A percentile compares a stretch with the other conserved stretches of the same genome.
Evolutionary conservation across 148 eudicot genomes (phyloP).

Genomic region (Chenopodium formosanum): DNA sequence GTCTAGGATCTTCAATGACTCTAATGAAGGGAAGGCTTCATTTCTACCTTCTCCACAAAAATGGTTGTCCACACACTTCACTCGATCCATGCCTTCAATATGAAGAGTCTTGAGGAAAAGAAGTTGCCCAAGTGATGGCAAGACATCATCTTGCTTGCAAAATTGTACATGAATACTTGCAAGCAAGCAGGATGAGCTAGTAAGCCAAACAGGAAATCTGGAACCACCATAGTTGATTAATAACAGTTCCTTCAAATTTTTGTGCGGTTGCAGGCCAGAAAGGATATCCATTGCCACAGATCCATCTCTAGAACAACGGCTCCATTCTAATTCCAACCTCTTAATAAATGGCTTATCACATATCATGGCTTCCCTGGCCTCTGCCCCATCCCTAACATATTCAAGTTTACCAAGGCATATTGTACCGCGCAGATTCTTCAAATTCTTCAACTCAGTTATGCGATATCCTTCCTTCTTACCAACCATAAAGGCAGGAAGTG

Average conservation of each 20-base stretch:
- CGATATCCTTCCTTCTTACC: slow-evolving; percentile 3
- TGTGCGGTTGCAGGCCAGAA: background rate
- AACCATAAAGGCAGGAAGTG: slow-evolving; percentile 5
- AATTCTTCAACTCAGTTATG: slow-evolving; percentile 1
- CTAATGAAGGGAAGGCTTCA: slow-evolving; percentile 1
- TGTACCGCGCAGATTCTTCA: background rate
- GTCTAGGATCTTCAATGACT: slow-evolving; percentile 16
- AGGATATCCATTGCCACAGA: background rate
- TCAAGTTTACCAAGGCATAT: background rate
- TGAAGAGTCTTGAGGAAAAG: background rate
- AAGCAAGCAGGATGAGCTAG: background rate
- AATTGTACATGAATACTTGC: background rate
- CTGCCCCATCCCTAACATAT: background rate
- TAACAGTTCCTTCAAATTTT: background rate
- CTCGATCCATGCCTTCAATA: slow-evolving; percentile 12
- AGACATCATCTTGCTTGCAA: background rate
- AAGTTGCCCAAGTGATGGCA: slow-evolving; percentile 6
- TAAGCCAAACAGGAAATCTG: slow-evolving; percentile 2
- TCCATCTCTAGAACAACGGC: background rate
- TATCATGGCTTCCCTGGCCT: background rate
- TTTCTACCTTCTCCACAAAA: background rate
- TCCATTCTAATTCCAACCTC: slow-evolving; percentile 2
- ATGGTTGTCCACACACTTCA: slow-evolving; percentile 5
- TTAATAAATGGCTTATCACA: background rate
- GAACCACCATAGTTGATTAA: background rate